phyloP scores from a whole-genome alignment of 208 protist genomes.

The Blechomonas ayalai region DNA sequence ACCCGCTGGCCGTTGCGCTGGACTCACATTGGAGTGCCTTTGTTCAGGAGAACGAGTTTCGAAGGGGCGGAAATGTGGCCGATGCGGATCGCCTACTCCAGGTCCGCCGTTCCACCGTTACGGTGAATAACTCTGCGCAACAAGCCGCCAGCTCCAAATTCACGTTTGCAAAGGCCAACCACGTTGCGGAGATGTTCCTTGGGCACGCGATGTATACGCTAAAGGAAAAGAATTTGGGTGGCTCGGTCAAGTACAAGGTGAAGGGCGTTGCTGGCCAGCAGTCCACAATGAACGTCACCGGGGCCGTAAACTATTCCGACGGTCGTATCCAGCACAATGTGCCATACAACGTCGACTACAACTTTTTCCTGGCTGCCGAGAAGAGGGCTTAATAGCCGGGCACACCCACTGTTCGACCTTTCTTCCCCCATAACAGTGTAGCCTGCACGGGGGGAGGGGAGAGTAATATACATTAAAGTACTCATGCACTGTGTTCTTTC shows the following conservation, averaged over 20 bases:
- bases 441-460: too few species aligned
- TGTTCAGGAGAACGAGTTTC: background rate
- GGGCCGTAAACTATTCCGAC: background rate
- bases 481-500: too few species aligned
- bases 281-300: background rate
- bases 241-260: constrained; percentile 5
- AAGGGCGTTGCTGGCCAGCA: background rate
- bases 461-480: too few species aligned
- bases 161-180: background rate
- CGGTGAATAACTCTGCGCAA: constrained; percentile 1
- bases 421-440: too few species aligned
- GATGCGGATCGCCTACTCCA: background rate
- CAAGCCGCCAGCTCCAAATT: background rate
- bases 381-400: too few species aligned
- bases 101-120: background rate
- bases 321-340: background rate
- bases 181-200: constrained; percentile 1
- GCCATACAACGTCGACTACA: background rate
- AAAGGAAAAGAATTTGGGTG: constrained; percentile 4
- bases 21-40: background rate
- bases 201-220: constrained; percentile 2
- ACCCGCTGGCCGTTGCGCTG: constrained; percentile 2
- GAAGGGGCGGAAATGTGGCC: background rate
- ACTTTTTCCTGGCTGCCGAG: too few species aligned
- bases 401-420: too few species aligned